Evolutionary conservation across 306 rosid genomes (phyloP).

Genomic region (Astragalus membranaceus): DNA sequence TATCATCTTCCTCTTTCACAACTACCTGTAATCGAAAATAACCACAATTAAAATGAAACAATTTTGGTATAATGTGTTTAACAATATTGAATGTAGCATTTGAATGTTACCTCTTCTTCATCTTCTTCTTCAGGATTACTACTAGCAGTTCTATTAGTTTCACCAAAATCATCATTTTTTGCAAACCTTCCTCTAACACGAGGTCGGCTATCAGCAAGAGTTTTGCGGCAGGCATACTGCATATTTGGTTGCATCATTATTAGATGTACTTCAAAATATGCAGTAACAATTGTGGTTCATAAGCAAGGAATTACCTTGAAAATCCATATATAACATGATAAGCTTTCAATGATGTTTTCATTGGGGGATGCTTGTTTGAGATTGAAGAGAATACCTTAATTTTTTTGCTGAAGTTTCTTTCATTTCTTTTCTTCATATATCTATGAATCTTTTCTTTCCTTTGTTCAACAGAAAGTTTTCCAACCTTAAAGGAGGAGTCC

Average conservation of each 20-base stretch:
- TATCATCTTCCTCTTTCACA: constrained; percentile 87
- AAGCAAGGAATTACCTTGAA: constrained; percentile 7
- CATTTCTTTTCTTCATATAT: constrained; percentile 96
- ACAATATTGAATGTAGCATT: no score
- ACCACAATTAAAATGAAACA: no score
- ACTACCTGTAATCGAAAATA: constrained; percentile 43
- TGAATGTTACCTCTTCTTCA: constrained; percentile 64
- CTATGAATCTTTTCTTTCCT: constrained; percentile 93
- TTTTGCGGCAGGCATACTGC: constrained; percentile 98
- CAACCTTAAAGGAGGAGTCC: constrained; percentile 78
- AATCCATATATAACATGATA: background rate
- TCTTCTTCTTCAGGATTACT: constrained; percentile 81
- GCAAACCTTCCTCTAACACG: constrained; percentile 97
- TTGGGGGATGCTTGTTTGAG: background rate
- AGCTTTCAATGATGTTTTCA: background rate
- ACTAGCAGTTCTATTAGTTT: constrained; percentile 45
- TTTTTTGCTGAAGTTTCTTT: constrained; percentile 96
- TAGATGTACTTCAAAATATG: constrained; percentile 8
- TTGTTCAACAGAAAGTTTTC: constrained; percentile 83
- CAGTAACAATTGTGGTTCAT: background rate
- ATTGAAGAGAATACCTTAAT: constrained; percentile 53
- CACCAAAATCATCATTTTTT: constrained; percentile 83
- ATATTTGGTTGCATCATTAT: constrained; percentile 23
- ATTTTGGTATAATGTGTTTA: no score
- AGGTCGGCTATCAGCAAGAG: constrained; percentile 95